phyloP scores from a whole-genome alignment of 2,329 filamentous ascomycete genomes.

The Epichloe bromicola region DNA sequence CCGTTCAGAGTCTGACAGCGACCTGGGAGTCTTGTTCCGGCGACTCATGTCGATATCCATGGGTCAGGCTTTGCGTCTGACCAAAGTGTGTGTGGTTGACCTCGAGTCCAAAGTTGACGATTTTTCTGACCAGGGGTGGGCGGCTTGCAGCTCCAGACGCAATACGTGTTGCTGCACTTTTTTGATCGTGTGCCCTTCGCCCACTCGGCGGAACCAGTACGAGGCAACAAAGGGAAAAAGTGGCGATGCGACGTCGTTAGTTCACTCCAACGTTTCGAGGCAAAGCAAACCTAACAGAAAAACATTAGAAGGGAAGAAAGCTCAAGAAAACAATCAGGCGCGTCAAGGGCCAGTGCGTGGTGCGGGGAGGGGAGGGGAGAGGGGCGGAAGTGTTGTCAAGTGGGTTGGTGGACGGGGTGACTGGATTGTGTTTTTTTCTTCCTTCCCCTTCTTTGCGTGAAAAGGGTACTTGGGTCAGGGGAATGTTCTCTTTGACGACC shows the following conservation, averaged over 20 bases:
- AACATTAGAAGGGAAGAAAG: not conserved
- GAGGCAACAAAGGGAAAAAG: not conserved
- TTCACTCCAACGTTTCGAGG: not conserved
- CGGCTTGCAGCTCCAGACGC: conserved; percentile 1
- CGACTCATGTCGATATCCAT: conserved; percentile 63
- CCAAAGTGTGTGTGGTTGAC: conserved; percentile 4
- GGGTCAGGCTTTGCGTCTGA: conserved; percentile 1
- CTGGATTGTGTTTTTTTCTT: not conserved
- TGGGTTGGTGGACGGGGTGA: conserved; percentile 2
- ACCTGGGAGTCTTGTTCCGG: conserved; percentile 75
- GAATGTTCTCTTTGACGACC: not conserved
- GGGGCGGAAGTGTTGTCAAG: conserved; percentile 4
- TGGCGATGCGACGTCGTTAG: not conserved
- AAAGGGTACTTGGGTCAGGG: not conserved
- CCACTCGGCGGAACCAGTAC: not conserved
- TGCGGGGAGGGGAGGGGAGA: conserved; percentile 6
- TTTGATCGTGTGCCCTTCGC: not conserved
- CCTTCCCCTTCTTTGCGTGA: not conserved
- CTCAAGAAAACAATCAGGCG: conserved; percentile 3
- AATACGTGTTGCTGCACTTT: not conserved
- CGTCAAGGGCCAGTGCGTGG: conserved; percentile 7
- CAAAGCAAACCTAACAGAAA: not conserved
- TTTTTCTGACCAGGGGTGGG: not conserved
- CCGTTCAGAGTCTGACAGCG: conserved; percentile 68
- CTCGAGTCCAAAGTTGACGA: not conserved